Base-by-base conservation (phyloP, 164 flowering plant genomes). In the Aristolochia contorta region DNA sequence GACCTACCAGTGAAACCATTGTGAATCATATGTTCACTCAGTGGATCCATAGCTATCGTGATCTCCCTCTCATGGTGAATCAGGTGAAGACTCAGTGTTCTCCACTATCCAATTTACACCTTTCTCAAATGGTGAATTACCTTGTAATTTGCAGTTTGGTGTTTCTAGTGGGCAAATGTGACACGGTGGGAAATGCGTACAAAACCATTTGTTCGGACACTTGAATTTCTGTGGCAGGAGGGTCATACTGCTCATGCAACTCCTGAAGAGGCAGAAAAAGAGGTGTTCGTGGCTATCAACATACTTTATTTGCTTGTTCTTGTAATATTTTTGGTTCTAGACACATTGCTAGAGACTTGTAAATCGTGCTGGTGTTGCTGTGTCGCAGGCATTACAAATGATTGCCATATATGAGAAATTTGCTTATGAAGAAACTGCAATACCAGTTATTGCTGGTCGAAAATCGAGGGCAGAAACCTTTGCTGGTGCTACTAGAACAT, bases 151-250 rank as follows among this genome's bases (percentile, higher is more conserved):
- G 52, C 19, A 47, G 8, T 15, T 12, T 58, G 22, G 22, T 65
- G 48, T 63, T 62, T 73, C 60, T 71, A 93, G 98, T 93, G 98
- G 98, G 98, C 82, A 54, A 93, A 89, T 77, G 97, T 93, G 61
- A 93, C 97, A 33, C 84, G 98, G 72, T 93, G 98, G 97, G 98
- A 93, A 79, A 81, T 83, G 89, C 92, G 97, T n/a, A 93, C 97
- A 30, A 93, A 89, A 71, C 98, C 98, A 51, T 93, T 93, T 75
- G 72, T 93, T 51, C 84, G 99, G 74, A 93, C 96, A 59, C 96
- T 90, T 54, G 99, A 93, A 59, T 93, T 93, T 80, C 83, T 90
- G 14, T 93, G 99, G 99, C 99, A 93, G 68, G 99, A 93, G 75
- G 99, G 99, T 16, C 99, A 93, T 60, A 88, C 97, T 57, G 97